Base-by-base conservation (phyloP, 2,329 filamentous ascomycete species). In the Pseudocercospora macadamiae region DNA sequence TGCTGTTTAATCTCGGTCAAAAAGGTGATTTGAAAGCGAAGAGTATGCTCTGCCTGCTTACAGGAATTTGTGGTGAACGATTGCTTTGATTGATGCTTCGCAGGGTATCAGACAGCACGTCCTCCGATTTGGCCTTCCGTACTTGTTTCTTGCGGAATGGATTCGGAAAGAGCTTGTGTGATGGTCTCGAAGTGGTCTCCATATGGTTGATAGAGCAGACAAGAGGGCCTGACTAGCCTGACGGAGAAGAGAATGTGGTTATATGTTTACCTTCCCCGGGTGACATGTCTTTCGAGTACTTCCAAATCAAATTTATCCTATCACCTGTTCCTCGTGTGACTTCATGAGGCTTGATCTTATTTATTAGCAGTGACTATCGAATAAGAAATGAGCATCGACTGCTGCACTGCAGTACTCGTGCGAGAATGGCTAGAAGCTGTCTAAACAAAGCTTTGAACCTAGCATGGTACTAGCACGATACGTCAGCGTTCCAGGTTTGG, bases 151-250 rank as follows among this genome's bases (percentile, higher is more conserved):
- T 52, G 28, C 58, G 49, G 19, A 54, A 47, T 4, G 52, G 51
- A n/a, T 54, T 60, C 12, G 44, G 32, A 8, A 57, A 42, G n/a
- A 60, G 53, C 30, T 37, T 60, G 14, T 60, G 52, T 26, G 54
- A 47, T 47, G 42, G 19, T 26, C 2, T 28, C n/a, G 42, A 47
- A 47, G 19, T 47, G 23, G 19, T 25, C 42, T 47, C 42, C 42
- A 47, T 47, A 9, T 42, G 37, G 37, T 19, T 21, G 23, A 7
- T 16, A 21, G 12, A 47, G 21, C 4, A 47, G 42, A 47, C 14
- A 6, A 47, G 42, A 47, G 21, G 14, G 12, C n/a, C 19, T 47
- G 21, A 10, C 19, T 26, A 23, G 42, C 19, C 19, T 23, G 42
- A n/a, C 26, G 23, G n/a, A 47, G 42, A 9, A 47, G 42, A 23